These are phyloP conservation scores for Ascochyta clinopodiicola DNA, from an alignment of 2,329 filamentous ascomycete species.

Conservation along the genomic window DNA sequence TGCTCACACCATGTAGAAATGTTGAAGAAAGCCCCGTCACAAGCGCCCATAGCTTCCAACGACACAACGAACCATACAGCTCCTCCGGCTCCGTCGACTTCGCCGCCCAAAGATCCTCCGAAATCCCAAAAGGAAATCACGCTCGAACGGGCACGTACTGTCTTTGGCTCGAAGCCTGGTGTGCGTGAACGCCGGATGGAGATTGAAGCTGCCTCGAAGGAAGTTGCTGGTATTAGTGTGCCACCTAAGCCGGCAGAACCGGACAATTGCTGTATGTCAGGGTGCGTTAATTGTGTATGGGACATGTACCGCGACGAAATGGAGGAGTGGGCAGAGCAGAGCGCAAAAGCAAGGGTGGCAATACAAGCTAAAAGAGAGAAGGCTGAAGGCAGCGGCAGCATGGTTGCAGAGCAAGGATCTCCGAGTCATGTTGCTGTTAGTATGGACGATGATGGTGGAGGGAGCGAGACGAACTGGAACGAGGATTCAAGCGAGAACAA, in stretches of 20 bases:
- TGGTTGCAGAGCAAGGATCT: constrained; percentile 47
- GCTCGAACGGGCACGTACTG: constrained; percentile 66
- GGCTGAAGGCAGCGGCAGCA: constrained; percentile 43
- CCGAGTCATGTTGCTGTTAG: constrained; percentile 61
- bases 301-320: constrained; percentile 89
- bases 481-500: constrained; percentile 60
- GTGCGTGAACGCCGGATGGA: constrained; percentile 74
- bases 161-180: constrained; percentile 82
- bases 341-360: constrained; percentile 66
- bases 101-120: constrained; percentile 47
- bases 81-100: constrained; percentile 29
- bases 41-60: constrained; percentile 39
- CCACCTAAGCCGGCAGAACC: constrained; percentile 87
- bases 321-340: constrained; percentile 80
- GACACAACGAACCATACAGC: constrained; percentile 42
- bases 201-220: constrained; percentile 64
- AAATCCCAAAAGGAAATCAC: constrained; percentile 61
- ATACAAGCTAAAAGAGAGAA: constrained; percentile 47
- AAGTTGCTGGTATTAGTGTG: constrained; percentile 79
- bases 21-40: constrained; percentile 37
- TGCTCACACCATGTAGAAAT: constrained; percentile 45
- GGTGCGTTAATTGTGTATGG: constrained; percentile 98
- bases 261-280: constrained; percentile 99
- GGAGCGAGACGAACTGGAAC: constrained; percentile 72
- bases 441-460: constrained; percentile 83